Evolutionary conservation across 495 filamentous ascomycete genomes (phyloP).

Genomic region (Penicillium nucicola): DNA sequence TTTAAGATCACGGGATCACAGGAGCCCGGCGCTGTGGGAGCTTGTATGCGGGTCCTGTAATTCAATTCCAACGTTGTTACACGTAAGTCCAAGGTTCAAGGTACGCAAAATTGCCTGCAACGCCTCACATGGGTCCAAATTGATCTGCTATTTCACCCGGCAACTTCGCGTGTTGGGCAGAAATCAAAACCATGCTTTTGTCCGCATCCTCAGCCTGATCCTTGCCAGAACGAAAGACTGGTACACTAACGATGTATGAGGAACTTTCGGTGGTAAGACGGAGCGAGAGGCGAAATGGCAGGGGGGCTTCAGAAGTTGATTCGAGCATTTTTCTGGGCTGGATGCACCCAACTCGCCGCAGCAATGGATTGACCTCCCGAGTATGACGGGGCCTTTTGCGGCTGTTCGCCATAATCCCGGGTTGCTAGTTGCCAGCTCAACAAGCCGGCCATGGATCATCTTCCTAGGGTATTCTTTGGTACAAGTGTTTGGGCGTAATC

Average conservation of each 20-base stretch:
- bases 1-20: constrained; percentile 44
- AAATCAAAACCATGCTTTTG: constrained; percentile 14
- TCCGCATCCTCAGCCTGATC: constrained; percentile 22
- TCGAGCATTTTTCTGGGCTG: constrained; percentile 18
- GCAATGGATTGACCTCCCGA: constrained; percentile 21
- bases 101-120: constrained; percentile 6
- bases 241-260: constrained; percentile 20
- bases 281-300: constrained; percentile 23
- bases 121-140: constrained; percentile 1
- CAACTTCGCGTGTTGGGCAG: constrained; percentile 29
- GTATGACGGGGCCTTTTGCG: constrained; percentile 20
- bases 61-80: constrained; percentile 45
- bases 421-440: constrained; percentile 39
- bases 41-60: constrained; percentile 40
- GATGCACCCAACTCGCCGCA: constrained; percentile 19
- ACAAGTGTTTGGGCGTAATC: constrained; percentile 10
- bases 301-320: constrained; percentile 30
- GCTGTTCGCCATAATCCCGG: constrained; percentile 22
- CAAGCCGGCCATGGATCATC: constrained; percentile 29
- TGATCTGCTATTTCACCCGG: constrained; percentile 4
- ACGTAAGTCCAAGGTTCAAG: constrained; percentile 7
- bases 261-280: constrained; percentile 28
- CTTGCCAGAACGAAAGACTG: constrained; percentile 28
- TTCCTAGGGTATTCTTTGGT: constrained; percentile 9
- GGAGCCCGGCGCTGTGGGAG: constrained; percentile 38